Evolutionary conservation across 805 yeast species (phyloP).

Genomic region (Yarrowia osloensis): DNA sequence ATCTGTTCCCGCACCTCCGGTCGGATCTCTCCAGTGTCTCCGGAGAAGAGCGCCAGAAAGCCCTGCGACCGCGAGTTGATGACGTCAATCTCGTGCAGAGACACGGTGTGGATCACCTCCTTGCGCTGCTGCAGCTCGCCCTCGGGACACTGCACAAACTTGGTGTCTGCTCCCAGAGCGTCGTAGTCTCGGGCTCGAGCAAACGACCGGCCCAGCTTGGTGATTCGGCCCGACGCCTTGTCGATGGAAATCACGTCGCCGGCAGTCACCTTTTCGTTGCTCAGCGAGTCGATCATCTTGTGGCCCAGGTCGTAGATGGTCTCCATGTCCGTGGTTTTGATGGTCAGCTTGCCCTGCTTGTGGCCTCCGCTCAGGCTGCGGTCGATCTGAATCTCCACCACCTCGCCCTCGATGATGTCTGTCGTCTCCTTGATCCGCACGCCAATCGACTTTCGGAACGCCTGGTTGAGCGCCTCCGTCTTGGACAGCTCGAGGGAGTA

Average conservation of each 20-base stretch:
- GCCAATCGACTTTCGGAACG: constrained; percentile 94
- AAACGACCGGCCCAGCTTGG: constrained; percentile 93
- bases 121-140: constrained; percentile 97
- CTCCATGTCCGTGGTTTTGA: constrained; percentile 97
- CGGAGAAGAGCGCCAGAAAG: constrained; percentile 89
- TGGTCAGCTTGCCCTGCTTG: constrained; percentile 96
- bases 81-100: constrained; percentile 95
- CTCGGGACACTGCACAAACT: constrained; percentile 97
- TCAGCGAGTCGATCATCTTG: constrained; percentile 91
- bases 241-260: constrained; percentile 97
- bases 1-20: constrained; percentile 95
- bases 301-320: constrained; percentile 94
- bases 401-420: constrained; percentile 98
- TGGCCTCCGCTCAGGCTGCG: constrained; percentile 95
- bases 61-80: constrained; percentile 98
- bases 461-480: constrained; percentile 95
- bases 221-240: constrained; percentile 90
- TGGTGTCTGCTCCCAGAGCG: constrained; percentile 98
- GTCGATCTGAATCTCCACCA: constrained; percentile 93
- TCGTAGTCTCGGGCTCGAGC: constrained; percentile 97
- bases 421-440: constrained; percentile 94
- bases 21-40: constrained; percentile 97
- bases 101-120: constrained; percentile 96
- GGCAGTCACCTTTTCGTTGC: constrained; percentile 92
- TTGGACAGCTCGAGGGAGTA: constrained; percentile 89